Evolutionary conservation across 306 rosid species (phyloP), one percentile per base, ranked within the genome.

Genomic region (Hylodesmum podocarpum): DNA sequence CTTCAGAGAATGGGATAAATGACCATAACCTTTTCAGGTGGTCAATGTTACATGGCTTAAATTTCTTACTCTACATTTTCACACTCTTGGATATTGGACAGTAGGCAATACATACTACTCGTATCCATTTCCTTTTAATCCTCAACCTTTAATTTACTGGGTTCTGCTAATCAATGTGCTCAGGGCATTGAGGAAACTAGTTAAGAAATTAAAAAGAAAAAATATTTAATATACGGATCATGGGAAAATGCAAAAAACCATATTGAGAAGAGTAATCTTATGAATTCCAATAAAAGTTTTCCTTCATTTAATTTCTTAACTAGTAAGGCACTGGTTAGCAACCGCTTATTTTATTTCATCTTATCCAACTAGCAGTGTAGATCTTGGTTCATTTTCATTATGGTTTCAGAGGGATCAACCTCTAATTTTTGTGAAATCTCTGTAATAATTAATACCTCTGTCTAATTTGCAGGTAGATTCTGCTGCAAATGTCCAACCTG

Each of bases 401-500:
- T 31, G 21, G 50, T 39, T 64, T 51, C 43, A 54, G 16, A 22
- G 41, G 43, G 40, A 34, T 64, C 66, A 46, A 65, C 50, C 39
- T 40, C 47, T 41, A 13, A 24, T 18, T 55, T 4, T 34, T 68
- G 6, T 43, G 39, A 39, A 21, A 24, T 65, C 16, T 36, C 9
- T 40, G 1, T 9, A 53, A 50, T 39, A 47, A 59, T 15, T n/a
- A 57, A 28, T 50, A 61, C 54, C 11, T 59, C 33, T 66, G 43
- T 28, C 58, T 72, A 21, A 37, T 83, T 72, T 77, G 83, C 90
- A 91, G 98, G 96, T 90, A 55, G 98, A 94, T 87, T 77, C 92
- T 28, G 89, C 97, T 6, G 97, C 91, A 34, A 94, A 94, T 80
- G 92, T 94, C 51, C 98, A 94, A 66, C 97, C 97, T 37, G 95